Evolutionary conservation across 192 early-diverging fungal species (phyloP).

Genomic region (Mortierella antarctica): DNA sequence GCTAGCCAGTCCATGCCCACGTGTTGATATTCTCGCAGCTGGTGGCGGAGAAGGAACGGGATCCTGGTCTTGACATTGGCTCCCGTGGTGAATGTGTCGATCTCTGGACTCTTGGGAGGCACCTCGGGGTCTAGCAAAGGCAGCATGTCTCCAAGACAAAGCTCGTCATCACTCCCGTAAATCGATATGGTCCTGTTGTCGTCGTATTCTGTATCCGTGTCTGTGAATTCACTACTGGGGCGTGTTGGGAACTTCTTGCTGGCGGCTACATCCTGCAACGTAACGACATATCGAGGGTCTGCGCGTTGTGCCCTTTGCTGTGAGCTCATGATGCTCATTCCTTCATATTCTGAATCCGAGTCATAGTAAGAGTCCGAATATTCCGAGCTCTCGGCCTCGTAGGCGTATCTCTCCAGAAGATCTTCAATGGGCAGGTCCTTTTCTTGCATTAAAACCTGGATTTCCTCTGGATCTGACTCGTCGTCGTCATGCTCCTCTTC

Average conservation of each 20-base stretch:
- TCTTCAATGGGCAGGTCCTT: constrained; percentile 56
- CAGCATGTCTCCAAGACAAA: constrained; percentile 42
- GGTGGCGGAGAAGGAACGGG: constrained; percentile 72
- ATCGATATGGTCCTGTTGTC: constrained; percentile 47
- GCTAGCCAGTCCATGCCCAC: constrained; percentile 93
- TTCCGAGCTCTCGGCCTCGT: constrained; percentile 44
- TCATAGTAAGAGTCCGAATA: constrained; percentile 48
- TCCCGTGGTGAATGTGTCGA: constrained; percentile 49
- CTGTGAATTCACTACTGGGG: constrained; percentile 44
- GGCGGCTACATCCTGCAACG: constrained; percentile 35
- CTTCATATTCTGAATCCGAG: constrained; percentile 42
- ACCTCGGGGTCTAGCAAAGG: constrained; percentile 28
- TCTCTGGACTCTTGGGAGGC: constrained; percentile 7
- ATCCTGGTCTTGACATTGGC: constrained; percentile 62
- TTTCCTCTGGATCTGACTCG: constrained; percentile 23
- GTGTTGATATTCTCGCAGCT: constrained; percentile 89
- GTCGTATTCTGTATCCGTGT: constrained; percentile 47
- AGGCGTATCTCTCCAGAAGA: constrained; percentile 53
- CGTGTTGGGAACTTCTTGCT: constrained; percentile 46
- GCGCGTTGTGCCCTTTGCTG: constrained; percentile 26
- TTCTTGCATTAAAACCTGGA: constrained; percentile 17
- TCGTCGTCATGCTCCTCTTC: constrained; percentile 36
- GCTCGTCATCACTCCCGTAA: constrained; percentile 52
- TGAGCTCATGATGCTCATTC: constrained; percentile 35
- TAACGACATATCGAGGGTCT: constrained; percentile 45